These are phyloP conservation scores for Xylariaceae sp. DNA, from an alignment of 2,329 filamentous ascomycete genomes.

Conservation along the genomic window DNA sequence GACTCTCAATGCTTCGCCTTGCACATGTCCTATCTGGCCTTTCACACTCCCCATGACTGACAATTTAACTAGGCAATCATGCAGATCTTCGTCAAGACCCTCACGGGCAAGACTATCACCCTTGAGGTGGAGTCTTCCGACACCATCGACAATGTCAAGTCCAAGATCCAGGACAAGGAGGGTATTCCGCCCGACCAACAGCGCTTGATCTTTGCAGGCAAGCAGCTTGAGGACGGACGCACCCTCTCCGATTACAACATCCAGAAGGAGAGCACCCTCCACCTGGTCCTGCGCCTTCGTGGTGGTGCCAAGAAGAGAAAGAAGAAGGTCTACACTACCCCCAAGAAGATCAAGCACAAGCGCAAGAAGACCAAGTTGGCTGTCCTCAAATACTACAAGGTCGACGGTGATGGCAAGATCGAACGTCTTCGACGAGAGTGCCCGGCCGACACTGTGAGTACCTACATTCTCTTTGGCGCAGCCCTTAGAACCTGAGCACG, in stretches of 20 bases:
- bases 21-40: too few species aligned
- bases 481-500: too few species aligned
- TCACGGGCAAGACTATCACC: constrained; percentile 99
- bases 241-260: constrained; percentile 99
- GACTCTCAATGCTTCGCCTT: too few species aligned
- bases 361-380: constrained; percentile 99
- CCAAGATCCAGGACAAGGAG: constrained; percentile 98
- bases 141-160: constrained; percentile 99
- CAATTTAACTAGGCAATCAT: constrained; percentile 55
- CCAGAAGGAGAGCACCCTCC: constrained; percentile 99
- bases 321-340: constrained; percentile 99
- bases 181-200: constrained; percentile 99
- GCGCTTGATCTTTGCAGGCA: constrained; percentile 99
- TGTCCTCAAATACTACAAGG: constrained; percentile 99
- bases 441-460: constrained; percentile 78
- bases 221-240: constrained; percentile 99
- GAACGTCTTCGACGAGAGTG: constrained; percentile 98
- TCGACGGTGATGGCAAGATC: constrained; percentile 99
- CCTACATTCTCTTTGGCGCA: neutral
- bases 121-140: constrained; percentile 99
- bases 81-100: constrained; percentile 77
- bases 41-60: too few species aligned
- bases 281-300: constrained; percentile 96
- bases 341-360: constrained; percentile 99
- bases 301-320: constrained; percentile 99